Percentiles rank a stretch among this genome's conserved stretches.
These are phyloP conservation scores for Psidium friedrichsthalianum DNA, from an alignment of 345 rosid genomes.

Conservation along the genomic window DNA sequence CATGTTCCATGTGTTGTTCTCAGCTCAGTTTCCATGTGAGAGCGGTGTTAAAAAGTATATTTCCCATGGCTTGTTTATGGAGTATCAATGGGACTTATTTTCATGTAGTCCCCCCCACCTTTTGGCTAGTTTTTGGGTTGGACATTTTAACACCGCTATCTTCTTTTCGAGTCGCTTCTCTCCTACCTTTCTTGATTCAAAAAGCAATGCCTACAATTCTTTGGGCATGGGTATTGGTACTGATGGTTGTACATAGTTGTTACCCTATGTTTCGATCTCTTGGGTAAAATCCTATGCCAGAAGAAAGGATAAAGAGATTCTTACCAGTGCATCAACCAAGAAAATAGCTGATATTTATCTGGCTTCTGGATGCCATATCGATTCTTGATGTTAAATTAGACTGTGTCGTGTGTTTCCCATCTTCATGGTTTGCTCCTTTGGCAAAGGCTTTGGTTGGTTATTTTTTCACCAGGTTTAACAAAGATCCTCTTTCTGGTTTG, in stretches of 20 bases:
- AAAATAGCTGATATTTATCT: conserved; percentile 5
- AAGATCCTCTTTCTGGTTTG: conserved; percentile 42
- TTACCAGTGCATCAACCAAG: not conserved
- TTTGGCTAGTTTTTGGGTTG: not conserved
- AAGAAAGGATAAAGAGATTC: not conserved
- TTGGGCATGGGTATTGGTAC: not conserved
- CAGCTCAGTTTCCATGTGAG: not conserved
- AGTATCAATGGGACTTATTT: not conserved
- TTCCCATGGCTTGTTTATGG: not conserved
- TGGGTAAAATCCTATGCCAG: not conserved
- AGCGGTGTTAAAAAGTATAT: not conserved
- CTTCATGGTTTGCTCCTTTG: not conserved
- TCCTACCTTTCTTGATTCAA: not conserved
- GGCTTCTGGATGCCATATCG: not conserved
- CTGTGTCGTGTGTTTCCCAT: not conserved
- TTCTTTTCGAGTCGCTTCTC: not conserved
- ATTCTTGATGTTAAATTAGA: not conserved
- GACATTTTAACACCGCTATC: not conserved
- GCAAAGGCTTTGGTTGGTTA: not conserved
- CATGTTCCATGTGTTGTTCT: not conserved
- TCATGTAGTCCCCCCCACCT: not conserved
- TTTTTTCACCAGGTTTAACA: conserved; percentile 14
- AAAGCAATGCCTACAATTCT: not conserved
- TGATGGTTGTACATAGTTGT: not conserved
- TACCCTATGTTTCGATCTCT: not conserved